Evolutionary conservation across 345 rosid genomes (phyloP), one percentile per base, ranked within the genome.

Genomic region (Salix brachista): DNA sequence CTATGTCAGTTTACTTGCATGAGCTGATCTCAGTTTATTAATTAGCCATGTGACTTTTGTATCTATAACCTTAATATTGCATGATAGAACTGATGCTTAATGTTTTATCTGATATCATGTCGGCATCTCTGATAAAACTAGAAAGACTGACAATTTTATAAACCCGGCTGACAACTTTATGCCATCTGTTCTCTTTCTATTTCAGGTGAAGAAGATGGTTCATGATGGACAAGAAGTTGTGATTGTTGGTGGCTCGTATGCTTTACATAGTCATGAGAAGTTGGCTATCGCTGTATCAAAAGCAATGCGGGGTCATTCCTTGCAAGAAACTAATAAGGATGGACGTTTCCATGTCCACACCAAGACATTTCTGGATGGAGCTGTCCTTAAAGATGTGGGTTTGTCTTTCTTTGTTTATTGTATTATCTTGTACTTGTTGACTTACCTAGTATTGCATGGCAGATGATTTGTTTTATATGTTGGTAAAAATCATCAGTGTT

Each of bases 291-390:
- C 99, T 36, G 90, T 96, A 75, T 90, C 98, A 68, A 96, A 93
- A 86, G 99, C 99, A 70, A 96, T 91, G 97, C 94, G 92, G 37
- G 92, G 97, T 76, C 97, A 91, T 89, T 94, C 99, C 76, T 84
- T 96, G 84, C 99, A 94, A 84, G 97, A 96, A 86, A 96, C 99
- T 56, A 94, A 87, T 81, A 92, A 82, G 71, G 99, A 94, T 77
- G 99, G 98, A 37, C 94, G 95, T 56, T 96, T 93, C 81, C 97
- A 92, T 83, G 98, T 94, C 80, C 99, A 86, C 78, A 94, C 98
- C 76, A 96, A 91, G 86, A 96, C 90, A 77, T 94, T 90, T 83
- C 80, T 96, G 68, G 99, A 96, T 85, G 99, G 99, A 54, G 97
- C 97, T 74, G 88, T 94, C 52, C 97, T 96, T 72, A 96, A 90